Evolutionary conservation across 2,329 filamentous ascomycete genomes (phyloP).

Genomic region (Aspergillus aculeatinus): DNA sequence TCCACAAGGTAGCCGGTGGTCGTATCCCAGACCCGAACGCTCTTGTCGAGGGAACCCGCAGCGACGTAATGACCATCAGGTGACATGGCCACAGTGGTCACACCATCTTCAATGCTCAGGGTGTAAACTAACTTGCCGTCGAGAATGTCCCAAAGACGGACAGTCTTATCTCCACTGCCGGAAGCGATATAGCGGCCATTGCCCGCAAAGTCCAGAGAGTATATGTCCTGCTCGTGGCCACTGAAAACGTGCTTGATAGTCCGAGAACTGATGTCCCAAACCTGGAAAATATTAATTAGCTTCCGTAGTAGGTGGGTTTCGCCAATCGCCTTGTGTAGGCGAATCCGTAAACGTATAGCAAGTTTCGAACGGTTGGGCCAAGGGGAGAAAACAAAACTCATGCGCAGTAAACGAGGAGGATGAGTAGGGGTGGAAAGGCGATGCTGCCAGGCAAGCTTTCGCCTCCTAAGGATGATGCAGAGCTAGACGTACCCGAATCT

Average conservation of each 20-base stretch:
- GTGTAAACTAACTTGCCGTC: constrained; percentile 77
- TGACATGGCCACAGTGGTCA: constrained; percentile 96
- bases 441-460: background rate
- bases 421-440: background rate
- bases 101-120: constrained; percentile 91
- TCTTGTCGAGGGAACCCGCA: constrained; percentile 94
- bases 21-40: constrained; percentile 95
- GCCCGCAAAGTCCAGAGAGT: constrained; percentile 90
- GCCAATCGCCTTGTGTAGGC: background rate
- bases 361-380: background rate
- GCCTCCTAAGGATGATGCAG: background rate
- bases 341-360: background rate
- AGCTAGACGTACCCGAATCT: constrained; percentile 72
- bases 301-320: background rate
- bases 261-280: constrained; percentile 87
- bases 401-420: background rate
- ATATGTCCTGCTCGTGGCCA: constrained; percentile 99
- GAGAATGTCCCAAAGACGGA: constrained; percentile 94
- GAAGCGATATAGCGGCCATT: constrained; percentile 94
- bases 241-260: constrained; percentile 88
- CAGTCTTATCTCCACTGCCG: constrained; percentile 89
- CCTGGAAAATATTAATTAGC: constrained; percentile 51
- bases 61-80: constrained; percentile 93
- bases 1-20: constrained; percentile 82
- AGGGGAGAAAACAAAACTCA: background rate